phyloP scores from a whole-genome alignment of 805 yeast genomes.

The Ogataea chonburiensis region DNA sequence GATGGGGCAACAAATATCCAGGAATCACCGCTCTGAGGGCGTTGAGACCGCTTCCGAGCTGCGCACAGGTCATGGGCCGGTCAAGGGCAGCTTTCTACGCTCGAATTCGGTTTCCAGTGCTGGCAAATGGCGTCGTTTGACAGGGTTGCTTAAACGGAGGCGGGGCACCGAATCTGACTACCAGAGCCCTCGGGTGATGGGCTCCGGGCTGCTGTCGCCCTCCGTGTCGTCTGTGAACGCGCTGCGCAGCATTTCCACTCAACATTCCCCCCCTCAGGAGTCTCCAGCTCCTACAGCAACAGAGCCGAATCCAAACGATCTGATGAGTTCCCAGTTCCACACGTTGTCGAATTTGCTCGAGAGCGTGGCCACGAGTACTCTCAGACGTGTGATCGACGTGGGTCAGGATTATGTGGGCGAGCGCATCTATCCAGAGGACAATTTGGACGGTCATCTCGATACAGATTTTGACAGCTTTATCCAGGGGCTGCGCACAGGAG shows the following conservation, averaged over 20 bases:
- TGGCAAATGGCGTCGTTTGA: slow-evolving; percentile 9
- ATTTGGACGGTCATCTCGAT: slow-evolving; percentile 26
- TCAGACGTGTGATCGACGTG: slow-evolving; percentile 23
- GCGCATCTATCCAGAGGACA: slow-evolving; percentile 22
- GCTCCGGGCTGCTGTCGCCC: slow-evolving; percentile 7
- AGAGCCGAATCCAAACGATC: slow-evolving; percentile 13
- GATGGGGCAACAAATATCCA: slow-evolving; percentile 17
- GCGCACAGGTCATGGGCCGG: neutral
- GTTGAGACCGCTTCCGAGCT: neutral
- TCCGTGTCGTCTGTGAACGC: slow-evolving; percentile 5
- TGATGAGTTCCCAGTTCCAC: slow-evolving; percentile 26
- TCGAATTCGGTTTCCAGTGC: slow-evolving; percentile 1
- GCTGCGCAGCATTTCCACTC: slow-evolving; percentile 1
- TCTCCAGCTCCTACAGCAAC: slow-evolving; percentile 1
- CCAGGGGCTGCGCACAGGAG: slow-evolving; percentile 26
- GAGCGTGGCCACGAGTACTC: slow-evolving; percentile 28
- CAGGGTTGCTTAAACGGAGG: slow-evolving; percentile 11
- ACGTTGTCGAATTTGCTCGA: slow-evolving; percentile 28
- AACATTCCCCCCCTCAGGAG: neutral
- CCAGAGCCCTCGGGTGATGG: slow-evolving; percentile 3
- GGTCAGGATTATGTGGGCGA: slow-evolving; percentile 19
- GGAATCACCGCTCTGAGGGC: neutral
- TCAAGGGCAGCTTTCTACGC: slow-evolving; percentile 3
- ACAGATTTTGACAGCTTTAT: slow-evolving; percentile 46
- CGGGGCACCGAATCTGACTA: slow-evolving; percentile 1